Base-by-base conservation (phyloP, 805 yeast species). In the Diddensiella caesifluorescens region DNA sequence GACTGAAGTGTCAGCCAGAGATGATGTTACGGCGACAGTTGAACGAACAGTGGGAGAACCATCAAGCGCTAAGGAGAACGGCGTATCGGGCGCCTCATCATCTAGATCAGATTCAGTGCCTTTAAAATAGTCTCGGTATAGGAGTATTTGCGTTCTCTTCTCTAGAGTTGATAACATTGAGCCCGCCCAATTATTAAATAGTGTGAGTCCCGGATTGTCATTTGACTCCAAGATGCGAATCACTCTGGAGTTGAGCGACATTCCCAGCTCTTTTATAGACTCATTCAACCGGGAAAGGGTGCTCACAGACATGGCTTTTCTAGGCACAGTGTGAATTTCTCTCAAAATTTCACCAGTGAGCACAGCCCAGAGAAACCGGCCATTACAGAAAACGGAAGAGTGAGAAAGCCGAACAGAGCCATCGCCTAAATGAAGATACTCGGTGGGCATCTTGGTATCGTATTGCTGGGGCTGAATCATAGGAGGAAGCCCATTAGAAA, bases 401-500 rank as follows among this genome's bases (percentile, higher is more conserved):
- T 39, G 41, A 15, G 27, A 21, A 39, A 41, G 20, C 20, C 21
- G n/a, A 10, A 15, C 12, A 21, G 13, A n/a, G 21, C 22, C 42
- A 4, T 16, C 12, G 4, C 21, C 12, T 25, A 23, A 27, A 25
- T 31, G 33, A 4, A 35, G 12, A 31, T 28, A 18, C 37, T 41
- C 45, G 19, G 15, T 23, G 13, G 45, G 45, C 20, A 35, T 18
- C 16, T 30, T 23, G n/a, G 45, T 41, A 22, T 41, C 45, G 12
- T 29, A 25, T 18, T 37, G 35, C 20, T 22, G 43, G 13, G 42
- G 18, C 9, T 22, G 18, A 12, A 39, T 31, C 35, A 42, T 9
- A 4, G 46, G 46, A 12, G 31, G 18, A 18, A 42, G 35, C 3
- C 46, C 46, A 15, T 35, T 30, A 6, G 46, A 42, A 10, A 42